Percentiles rank a stretch among this genome's conserved stretches.
These are phyloP conservation scores for Vanrija sp. DNA, from an alignment of 1,284 basidiomycete species.

Conservation along the genomic window DNA sequence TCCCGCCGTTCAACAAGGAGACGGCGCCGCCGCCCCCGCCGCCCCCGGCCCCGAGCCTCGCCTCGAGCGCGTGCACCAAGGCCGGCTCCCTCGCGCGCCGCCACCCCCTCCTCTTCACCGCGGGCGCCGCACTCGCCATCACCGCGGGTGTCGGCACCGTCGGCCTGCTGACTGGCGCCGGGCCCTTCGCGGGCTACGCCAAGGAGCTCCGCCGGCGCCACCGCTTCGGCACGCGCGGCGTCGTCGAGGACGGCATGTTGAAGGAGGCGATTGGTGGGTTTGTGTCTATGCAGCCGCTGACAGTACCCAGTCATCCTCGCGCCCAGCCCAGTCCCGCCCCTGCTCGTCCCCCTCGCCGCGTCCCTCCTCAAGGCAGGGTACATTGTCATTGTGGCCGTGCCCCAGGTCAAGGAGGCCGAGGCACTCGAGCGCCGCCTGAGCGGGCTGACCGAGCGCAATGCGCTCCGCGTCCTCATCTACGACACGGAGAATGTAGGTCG, in stretches of 20 bases:
- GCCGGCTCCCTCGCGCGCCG: conserved; percentile 3
- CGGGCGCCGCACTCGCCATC: conserved; percentile 26
- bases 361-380: conserved; percentile 45
- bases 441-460: conserved; percentile 37
- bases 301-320: conserved; percentile 40
- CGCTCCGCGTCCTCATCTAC: conserved; percentile 45
- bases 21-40: conserved; percentile 29
- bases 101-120: conserved; percentile 32
- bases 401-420: conserved; percentile 45
- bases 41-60: conserved; percentile 19
- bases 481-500: conserved; percentile 42
- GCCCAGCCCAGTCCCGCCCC: conserved; percentile 39
- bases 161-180: conserved; percentile 12
- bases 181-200: conserved; percentile 9
- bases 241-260: conserved; percentile 44
- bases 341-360: conserved; percentile 40
- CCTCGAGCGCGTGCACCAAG: conserved; percentile 10
- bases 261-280: conserved; percentile 45
- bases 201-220: conserved; percentile 13
- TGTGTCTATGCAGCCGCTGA: conserved; percentile 3
- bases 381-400: conserved; percentile 46
- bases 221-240: conserved; percentile 29
- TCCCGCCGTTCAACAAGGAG: conserved; percentile 43
- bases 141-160: conserved; percentile 34
- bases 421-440: conserved; percentile 38